Conservation (phyloP, 495 filamentous ascomycete species). For the Hypoxylon crocopeplum region DNA sequence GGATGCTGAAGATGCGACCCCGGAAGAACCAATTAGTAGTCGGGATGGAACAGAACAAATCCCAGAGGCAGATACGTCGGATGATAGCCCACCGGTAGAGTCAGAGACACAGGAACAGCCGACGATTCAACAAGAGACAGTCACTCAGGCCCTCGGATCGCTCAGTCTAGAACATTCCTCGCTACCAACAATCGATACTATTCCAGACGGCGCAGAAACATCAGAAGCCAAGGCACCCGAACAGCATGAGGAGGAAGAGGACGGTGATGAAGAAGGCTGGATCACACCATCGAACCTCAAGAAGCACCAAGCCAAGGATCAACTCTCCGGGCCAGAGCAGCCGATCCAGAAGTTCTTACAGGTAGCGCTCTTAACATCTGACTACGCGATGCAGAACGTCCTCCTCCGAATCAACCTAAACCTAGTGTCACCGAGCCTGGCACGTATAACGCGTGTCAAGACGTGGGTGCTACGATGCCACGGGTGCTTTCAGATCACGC, state of each 20-base stretch:
- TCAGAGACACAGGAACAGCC: slow-evolving; percentile 22
- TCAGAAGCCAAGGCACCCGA: slow-evolving; percentile 45
- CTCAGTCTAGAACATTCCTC: slow-evolving; percentile 34
- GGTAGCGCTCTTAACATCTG: slow-evolving; percentile 86
- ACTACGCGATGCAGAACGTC: slow-evolving; percentile 98
- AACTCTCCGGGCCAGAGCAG: slow-evolving; percentile 46
- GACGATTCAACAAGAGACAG: slow-evolving; percentile 25
- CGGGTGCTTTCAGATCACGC: slow-evolving; percentile 86
- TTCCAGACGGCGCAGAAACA: slow-evolving; percentile 4
- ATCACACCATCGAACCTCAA: slow-evolving; percentile 94
- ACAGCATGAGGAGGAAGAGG: slow-evolving; percentile 51
- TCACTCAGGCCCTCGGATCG: slow-evolving; percentile 34
- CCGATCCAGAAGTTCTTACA: slow-evolving; percentile 70
- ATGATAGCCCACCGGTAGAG: slow-evolving; percentile 10
- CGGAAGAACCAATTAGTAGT: not conserved
- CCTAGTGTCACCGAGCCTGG: slow-evolving; percentile 77
- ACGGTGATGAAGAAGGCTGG: slow-evolving; percentile 77
- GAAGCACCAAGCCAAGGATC: slow-evolving; percentile 73
- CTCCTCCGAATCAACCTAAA: slow-evolving; percentile 93
- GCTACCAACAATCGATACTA: slow-evolving; percentile 16
- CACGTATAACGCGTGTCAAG: slow-evolving; percentile 78
- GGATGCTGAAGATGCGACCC: not conserved
- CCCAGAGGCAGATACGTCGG: slow-evolving; percentile 3
- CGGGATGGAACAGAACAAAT: slow-evolving; percentile 1
- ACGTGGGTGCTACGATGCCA: slow-evolving; percentile 93